Percentiles rank a stretch among this genome's conserved stretches.
Evolutionary conservation across 1,284 basidiomycete genomes (phyloP).

Genomic region (Apiotrichum gamsii): DNA sequence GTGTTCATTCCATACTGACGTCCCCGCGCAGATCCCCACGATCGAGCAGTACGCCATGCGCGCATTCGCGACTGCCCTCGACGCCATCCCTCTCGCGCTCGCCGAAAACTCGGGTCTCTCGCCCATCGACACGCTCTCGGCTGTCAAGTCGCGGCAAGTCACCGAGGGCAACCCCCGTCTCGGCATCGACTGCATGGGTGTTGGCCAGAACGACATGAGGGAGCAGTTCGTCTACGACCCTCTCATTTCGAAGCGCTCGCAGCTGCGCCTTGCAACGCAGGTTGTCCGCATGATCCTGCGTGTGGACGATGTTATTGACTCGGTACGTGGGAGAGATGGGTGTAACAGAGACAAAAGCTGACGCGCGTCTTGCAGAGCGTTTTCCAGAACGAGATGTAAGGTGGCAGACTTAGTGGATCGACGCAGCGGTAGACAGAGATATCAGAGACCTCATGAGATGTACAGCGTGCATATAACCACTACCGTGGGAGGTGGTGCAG

Average conservation of each 20-base stretch:
- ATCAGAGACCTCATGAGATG: no score
- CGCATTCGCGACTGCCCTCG: constrained; percentile 89
- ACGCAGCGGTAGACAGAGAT: no score
- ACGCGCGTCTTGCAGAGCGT: neutral
- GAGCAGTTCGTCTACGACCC: constrained; percentile 96
- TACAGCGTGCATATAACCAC: no score
- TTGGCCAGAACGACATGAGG: constrained; percentile 92
- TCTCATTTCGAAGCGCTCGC: constrained; percentile 93
- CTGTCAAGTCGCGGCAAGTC: constrained; percentile 90
- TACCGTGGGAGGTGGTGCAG: no score
- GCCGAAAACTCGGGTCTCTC: constrained; percentile 96
- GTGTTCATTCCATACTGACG: neutral
- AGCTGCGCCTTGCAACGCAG: constrained; percentile 95
- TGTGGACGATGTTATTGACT: constrained; percentile 45
- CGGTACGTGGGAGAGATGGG: no score
- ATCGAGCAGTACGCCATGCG: constrained; percentile 99
- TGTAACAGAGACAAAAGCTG: no score
- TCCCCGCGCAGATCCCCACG: constrained; percentile 60
- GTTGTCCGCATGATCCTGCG: constrained; percentile 52
- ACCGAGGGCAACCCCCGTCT: constrained; percentile 76
- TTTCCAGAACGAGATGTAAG: neutral
- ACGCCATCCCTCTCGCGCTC: constrained; percentile 85
- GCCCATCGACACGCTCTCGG: constrained; percentile 91
- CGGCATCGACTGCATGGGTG: constrained; percentile 88
- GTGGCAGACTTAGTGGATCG: no score